These are phyloP conservation scores for Hymenoscyphus repandus DNA, from an alignment of 2,329 filamentous ascomycete species.

Conservation along the genomic window DNA sequence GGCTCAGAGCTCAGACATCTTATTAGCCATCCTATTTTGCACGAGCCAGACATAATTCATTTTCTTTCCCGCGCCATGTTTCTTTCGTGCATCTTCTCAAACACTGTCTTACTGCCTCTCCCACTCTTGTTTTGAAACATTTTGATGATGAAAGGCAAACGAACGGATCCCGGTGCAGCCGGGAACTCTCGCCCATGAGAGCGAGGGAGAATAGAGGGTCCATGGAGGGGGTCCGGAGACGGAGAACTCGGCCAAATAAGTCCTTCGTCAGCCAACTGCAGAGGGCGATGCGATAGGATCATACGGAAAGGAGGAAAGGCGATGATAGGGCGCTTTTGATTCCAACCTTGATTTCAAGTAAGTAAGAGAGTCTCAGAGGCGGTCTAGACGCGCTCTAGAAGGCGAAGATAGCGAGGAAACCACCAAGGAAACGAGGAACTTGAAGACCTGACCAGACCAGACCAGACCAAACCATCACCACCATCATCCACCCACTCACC, in stretches of 20 bases:
- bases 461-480: too few species aligned
- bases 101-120: not conserved
- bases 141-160: not conserved
- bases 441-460: too few species aligned
- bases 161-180: too few species aligned
- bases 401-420: too few species aligned
- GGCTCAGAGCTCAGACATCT: too few species aligned
- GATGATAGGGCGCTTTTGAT: not conserved
- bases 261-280: constrained; percentile 1
- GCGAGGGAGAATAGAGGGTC: not conserved
- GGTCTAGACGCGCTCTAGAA: too few species aligned
- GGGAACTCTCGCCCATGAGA: not conserved
- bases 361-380: too few species aligned
- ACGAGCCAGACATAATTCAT: too few species aligned
- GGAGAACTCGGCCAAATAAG: not conserved
- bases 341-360: not conserved
- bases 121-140: not conserved
- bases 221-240: not conserved
- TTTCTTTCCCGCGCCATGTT: too few species aligned
- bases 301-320: not conserved
- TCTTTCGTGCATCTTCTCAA: not conserved
- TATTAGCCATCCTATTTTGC: too few species aligned
- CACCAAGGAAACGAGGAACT: too few species aligned
- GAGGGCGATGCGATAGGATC: not conserved
- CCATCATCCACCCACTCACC: too few species aligned